Conservation (phyloP, 2,329 filamentous ascomycete genomes). For the Pyricularia sp. region DNA sequence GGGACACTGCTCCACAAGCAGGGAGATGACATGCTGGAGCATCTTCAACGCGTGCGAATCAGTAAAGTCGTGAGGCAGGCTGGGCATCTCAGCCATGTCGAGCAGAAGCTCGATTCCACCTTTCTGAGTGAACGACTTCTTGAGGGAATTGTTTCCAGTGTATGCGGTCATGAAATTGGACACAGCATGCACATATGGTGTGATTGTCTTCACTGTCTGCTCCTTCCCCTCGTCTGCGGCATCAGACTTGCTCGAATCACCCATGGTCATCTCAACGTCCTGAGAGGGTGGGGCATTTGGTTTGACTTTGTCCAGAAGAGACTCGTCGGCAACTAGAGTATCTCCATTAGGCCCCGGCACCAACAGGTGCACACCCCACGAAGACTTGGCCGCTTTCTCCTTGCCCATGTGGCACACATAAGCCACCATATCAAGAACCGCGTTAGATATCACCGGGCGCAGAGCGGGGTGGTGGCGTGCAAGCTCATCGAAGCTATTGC, state of each 20-base stretch:
- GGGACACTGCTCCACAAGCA: constrained; percentile 68
- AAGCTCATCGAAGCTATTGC: constrained; percentile 82
- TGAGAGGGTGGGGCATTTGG: background rate
- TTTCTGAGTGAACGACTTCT: constrained; percentile 58
- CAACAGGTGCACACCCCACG: constrained; percentile 63
- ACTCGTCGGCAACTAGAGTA: background rate
- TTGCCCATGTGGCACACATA: constrained; percentile 65
- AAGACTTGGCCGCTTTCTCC: constrained; percentile 51
- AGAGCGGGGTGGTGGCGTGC: constrained; percentile 83
- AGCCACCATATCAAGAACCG: constrained; percentile 80
- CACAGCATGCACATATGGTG: constrained; percentile 62
- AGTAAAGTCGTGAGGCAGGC: constrained; percentile 61
- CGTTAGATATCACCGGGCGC: constrained; percentile 65
- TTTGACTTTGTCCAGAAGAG: background rate
- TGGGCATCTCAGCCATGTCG: constrained; percentile 71
- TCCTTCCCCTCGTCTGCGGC: constrained; percentile 8
- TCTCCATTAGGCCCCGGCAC: background rate
- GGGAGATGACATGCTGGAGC: constrained; percentile 60
- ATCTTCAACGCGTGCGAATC: constrained; percentile 55
- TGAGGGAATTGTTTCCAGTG: constrained; percentile 60
- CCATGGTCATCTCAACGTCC: background rate
- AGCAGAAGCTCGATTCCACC: constrained; percentile 76
- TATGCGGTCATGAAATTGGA: constrained; percentile 65
- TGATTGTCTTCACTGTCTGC: constrained; percentile 27
- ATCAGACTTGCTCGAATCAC: constrained; percentile 4